phyloP scores from a whole-genome alignment of 805 yeast genomes.

The Pichia ethanolica region DNA sequence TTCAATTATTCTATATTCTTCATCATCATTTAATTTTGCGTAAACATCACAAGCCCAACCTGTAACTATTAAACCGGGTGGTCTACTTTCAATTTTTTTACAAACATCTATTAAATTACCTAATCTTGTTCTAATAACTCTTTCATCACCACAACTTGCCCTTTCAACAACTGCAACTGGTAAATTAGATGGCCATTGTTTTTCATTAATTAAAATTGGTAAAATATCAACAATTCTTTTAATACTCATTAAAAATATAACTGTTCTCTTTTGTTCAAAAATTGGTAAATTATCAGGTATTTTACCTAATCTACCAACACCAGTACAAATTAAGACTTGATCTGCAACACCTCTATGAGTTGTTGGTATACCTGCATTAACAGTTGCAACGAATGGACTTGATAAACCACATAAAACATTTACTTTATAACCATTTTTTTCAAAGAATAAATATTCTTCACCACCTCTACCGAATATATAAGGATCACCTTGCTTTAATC shows the following conservation, averaged over 20 bases:
- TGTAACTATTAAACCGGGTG: conserved; percentile 83
- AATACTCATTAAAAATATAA: conserved; percentile 83
- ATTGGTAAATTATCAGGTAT: conserved; percentile 66
- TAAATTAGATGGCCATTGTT: conserved; percentile 58
- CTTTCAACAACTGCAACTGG: conserved; percentile 87
- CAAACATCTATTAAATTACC: conserved; percentile 64
- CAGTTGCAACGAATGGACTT: conserved; percentile 84
- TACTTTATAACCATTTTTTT: conserved; percentile 61
- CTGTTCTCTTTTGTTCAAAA: conserved; percentile 65
- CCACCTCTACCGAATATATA: conserved; percentile 96
- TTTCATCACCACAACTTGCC: conserved; percentile 89
- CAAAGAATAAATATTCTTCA: conserved; percentile 73
- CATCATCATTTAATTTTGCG: conserved; percentile 13
- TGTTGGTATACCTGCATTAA: conserved; percentile 75
- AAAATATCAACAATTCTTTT: conserved; percentile 62
- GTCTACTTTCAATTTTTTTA: conserved; percentile 73
- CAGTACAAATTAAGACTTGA: conserved; percentile 89
- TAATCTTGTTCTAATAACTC: conserved; percentile 70
- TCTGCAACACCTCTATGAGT: conserved; percentile 91
- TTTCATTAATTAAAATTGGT: conserved; percentile 33
- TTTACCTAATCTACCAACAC: conserved; percentile 85
- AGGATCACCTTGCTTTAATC: conserved; percentile 95
- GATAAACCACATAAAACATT: conserved; percentile 80
- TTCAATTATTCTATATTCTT: conserved; percentile 21
- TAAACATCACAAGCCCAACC: conserved; percentile 61